A percentile compares a stretch with the other conserved stretches of the same genome.
These are phyloP conservation scores for Nakazawaea wyomingensis DNA, from an alignment of 805 yeast species.

Conservation along the genomic window DNA sequence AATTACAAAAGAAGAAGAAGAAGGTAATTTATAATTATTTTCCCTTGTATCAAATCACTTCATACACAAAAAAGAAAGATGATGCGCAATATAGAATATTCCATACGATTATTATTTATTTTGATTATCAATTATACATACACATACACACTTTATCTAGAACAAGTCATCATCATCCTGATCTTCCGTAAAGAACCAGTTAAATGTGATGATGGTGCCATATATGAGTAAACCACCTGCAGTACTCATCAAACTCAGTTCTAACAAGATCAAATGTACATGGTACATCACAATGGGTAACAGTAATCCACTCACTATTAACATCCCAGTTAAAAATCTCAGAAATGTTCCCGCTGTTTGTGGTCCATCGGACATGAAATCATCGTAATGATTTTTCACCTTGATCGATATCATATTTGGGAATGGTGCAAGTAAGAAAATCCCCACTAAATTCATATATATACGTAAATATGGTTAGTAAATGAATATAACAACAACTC, in stretches of 20 bases:
- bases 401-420: conserved; percentile 27
- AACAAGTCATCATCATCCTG: conserved; percentile 35
- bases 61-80: too few relatives aligned
- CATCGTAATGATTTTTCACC: conserved; percentile 22
- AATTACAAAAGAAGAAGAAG: too few relatives aligned
- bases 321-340: conserved; percentile 27
- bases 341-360: conserved; percentile 20
- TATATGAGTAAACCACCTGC: conserved; percentile 82
- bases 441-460: conserved; percentile 21
- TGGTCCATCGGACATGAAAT: conserved; percentile 22
- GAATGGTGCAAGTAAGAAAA: conserved; percentile 31
- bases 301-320: conserved; percentile 27
- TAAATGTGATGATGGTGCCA: conserved; percentile 77
- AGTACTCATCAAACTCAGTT: conserved; percentile 52
- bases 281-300: conserved; percentile 29
- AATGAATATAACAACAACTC: background rate
- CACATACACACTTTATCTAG: too few relatives aligned
- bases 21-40: too few relatives aligned
- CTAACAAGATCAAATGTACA: conserved; percentile 21
- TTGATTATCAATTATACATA: too few relatives aligned
- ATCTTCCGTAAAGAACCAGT: conserved; percentile 64
- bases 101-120: too few relatives aligned
- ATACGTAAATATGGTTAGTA: conserved; percentile 3
- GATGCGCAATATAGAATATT: too few relatives aligned
- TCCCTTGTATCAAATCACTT: too few relatives aligned